Conservation (phyloP, 805 yeast genomes). For the Candida nitratophila region DNA sequence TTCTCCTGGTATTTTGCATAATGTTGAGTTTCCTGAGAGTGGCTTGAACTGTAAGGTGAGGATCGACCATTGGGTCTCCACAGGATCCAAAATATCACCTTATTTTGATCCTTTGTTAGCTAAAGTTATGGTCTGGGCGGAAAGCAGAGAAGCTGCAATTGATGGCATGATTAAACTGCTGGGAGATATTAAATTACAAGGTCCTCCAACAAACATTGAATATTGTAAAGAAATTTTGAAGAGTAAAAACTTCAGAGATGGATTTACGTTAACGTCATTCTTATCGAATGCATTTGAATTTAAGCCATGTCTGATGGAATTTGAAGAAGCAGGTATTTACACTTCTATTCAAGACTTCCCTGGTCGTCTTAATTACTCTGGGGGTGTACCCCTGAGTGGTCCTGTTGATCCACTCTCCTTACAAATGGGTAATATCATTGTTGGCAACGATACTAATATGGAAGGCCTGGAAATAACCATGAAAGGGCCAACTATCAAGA, state of each 20-base stretch:
- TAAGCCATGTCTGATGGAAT: slow-evolving; percentile 77
- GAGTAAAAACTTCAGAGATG: slow-evolving; percentile 77
- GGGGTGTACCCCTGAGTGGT: slow-evolving; percentile 98
- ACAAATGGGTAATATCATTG: slow-evolving; percentile 82
- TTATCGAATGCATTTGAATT: slow-evolving; percentile 72
- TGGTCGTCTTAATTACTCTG: slow-evolving; percentile 78
- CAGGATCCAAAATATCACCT: slow-evolving; percentile 82
- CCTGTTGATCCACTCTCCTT: slow-evolving; percentile 95
- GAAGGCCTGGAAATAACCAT: slow-evolving; percentile 90
- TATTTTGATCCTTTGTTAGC: slow-evolving; percentile 97
- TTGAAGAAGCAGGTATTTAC: slow-evolving; percentile 84
- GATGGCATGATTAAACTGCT: slow-evolving; percentile 69
- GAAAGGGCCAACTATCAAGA: slow-evolving; percentile 76
- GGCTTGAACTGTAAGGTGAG: slow-evolving; percentile 53
- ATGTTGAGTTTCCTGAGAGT: slow-evolving; percentile 73
- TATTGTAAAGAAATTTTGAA: slow-evolving; percentile 80
- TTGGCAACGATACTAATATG: slow-evolving; percentile 74
- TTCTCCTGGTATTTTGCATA: slow-evolving; percentile 89
- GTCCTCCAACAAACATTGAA: slow-evolving; percentile 85
- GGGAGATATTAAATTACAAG: slow-evolving; percentile 78
- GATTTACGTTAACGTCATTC: slow-evolving; percentile 79
- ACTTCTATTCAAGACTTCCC: slow-evolving; percentile 96
- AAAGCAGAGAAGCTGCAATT: slow-evolving; percentile 80
- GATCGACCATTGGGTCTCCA: slow-evolving; percentile 88
- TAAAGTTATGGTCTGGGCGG: slow-evolving; percentile 91